Base-by-base conservation (phyloP, 2,329 filamentous ascomycete species). In the Apiospora malaysiana region DNA sequence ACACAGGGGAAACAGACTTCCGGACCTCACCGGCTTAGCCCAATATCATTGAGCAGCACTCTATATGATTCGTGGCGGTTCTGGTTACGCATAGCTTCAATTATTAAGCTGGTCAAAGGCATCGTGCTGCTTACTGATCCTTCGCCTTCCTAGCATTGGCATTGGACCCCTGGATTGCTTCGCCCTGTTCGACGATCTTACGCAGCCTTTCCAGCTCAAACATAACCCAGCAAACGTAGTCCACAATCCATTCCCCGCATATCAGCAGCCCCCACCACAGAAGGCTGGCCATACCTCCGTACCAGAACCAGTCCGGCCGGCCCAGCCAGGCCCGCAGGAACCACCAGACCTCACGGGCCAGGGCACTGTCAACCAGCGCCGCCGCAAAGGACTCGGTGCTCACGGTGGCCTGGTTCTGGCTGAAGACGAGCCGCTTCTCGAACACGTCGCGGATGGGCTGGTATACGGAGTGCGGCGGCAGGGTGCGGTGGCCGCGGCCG, bases 381-480 rank as follows among this genome's bases (percentile, higher is more conserved):
- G 73, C 70, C 0, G 86, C 85, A 73, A 85, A 88, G 0, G 70
- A 76, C n/a, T 81, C 77, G 0, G 85, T 85, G 25, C 80, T 78
- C 75, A 87, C 79, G 0, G 86, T 86, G 0, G 79, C 77, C 37
- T 81, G 83, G 40, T 45, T 68, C 81, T 88, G 87, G 72, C 84
- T 86, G 69, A 85, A 89, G 0, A 78, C 81, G 71, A 87, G 78
- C 1, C 86, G 79, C 72, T 78, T 78, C 75, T 84, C 78, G 75
- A 87, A 88, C 18, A 87, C 71, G 42, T 85, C 83, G 67, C 79
- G 76, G 2, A 86, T 81, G 7, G 82, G 82, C 77, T 76, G 72
- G 78, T 89, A 89, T 25, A 86, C 80, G 63, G 86, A 88, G 65
- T 77, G 78, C 14, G 78, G 71, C 0, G 86, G 86, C 68, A 89